Base-by-base conservation (phyloP, 345 rosid genomes). In the Citrus sp. region DNA sequence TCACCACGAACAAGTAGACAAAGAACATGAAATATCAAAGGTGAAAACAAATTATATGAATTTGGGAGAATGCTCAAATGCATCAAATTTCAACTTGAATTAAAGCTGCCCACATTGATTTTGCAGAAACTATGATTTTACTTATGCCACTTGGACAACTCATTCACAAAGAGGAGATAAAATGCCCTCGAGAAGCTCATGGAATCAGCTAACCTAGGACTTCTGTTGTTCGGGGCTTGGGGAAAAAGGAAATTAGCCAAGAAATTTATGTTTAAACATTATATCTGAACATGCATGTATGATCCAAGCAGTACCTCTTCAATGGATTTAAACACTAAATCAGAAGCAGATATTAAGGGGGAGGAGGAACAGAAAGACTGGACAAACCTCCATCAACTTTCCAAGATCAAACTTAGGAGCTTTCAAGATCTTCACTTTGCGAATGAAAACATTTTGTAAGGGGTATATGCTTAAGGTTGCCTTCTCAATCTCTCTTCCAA, bases 331-430 rank as follows among this genome's bases (percentile, higher is more conserved):
- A 8, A 59, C 24, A 24, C 73, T 38, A 5, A 38, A 67, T 9
- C 59, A 70, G 35, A 46, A 25, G 3, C 21, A 51, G 22, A 25
- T 5, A 24, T 51, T 5, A 51, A 51, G 6, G 56, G 22, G 22
- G 7, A 5, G 6, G 7, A 14, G 22, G 49, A 3, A 59, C 66
- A 21, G 18, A 68, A 4, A 60, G 35, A 35, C 37, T 18, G 28
- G 55, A 61, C 65, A 70, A 81, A 81, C 98, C 87, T 93, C 99
- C 99, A 95, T 95, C 83, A 95, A 85, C 83, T 93, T 95, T 78
- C 99, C 99, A n/a, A 95, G 96, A 82, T 95, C 99, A 67, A 95
- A 95, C 82, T 95, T 95, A 65, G 99, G 99, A 61, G 99, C 91
- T 76, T 95, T 95, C 72, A 95, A 87, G 79, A 95, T 93, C 82